phyloP scores from a whole-genome alignment of 202 grass and related monocot genomes.

The Bolboschoenoplectus hybrid region DNA sequence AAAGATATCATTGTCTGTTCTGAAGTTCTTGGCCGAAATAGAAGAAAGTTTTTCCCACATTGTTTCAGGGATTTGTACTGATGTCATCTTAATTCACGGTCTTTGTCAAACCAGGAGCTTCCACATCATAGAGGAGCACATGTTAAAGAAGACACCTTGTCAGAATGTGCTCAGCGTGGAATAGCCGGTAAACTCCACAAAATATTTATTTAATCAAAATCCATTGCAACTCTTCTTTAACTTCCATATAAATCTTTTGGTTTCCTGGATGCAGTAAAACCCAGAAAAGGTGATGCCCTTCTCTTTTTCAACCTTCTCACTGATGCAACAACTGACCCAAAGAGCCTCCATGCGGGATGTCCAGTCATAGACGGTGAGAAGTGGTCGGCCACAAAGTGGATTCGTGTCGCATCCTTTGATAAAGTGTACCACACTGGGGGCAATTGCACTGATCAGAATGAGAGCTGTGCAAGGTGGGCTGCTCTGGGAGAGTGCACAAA shows the following conservation, averaged over 20 bases:
- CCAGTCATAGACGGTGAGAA: constrained; percentile 82
- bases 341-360: constrained; percentile 79
- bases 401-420: constrained; percentile 77
- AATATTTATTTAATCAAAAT: not conserved
- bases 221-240: not conserved
- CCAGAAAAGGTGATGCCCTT: constrained; percentile 77
- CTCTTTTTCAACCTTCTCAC: constrained; percentile 92
- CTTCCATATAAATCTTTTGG: not conserved
- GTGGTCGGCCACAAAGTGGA: constrained; percentile 94
- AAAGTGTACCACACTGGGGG: constrained; percentile 56
- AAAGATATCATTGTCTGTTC: not conserved
- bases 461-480: constrained; percentile 68
- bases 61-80: constrained; percentile 9
- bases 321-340: constrained; percentile 59
- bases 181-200: constrained; percentile 55
- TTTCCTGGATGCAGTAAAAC: constrained; percentile 61
- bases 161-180: constrained; percentile 79
- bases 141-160: constrained; percentile 59
- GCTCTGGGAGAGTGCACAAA: constrained; percentile 80
- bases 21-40: not conserved
- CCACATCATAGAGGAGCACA: constrained; percentile 35
- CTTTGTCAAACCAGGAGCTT: constrained; percentile 20
- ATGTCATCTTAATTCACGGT: constrained; percentile 14
- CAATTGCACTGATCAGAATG: constrained; percentile 74
- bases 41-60: not conserved